Evolutionary conservation across 495 filamentous ascomycete genomes (phyloP).

Genomic region (Hapsidospora chrysogenum): DNA sequence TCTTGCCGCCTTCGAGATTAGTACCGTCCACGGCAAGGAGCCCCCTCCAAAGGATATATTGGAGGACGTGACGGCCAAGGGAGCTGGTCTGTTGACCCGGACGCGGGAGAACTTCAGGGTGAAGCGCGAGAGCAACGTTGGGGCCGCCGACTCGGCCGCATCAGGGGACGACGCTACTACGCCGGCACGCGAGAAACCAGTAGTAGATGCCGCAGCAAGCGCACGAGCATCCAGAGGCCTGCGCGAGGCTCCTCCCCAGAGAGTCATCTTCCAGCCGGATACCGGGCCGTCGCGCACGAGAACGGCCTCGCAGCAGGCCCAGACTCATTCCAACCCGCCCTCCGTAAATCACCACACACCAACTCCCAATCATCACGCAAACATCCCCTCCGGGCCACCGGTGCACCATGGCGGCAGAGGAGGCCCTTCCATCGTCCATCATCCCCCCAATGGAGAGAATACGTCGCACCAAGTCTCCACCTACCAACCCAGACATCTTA

Average conservation of each 20-base stretch:
- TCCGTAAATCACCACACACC: conserved; percentile 12
- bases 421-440: conserved; percentile 19
- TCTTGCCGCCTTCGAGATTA: conserved; percentile 68
- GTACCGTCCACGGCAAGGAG: conserved; percentile 48
- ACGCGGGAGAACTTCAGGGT: conserved; percentile 54
- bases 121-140: conserved; percentile 16
- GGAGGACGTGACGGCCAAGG: conserved; percentile 58
- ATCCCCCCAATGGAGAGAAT: conserved; percentile 20
- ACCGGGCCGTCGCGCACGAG: conserved; percentile 40
- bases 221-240: conserved; percentile 51
- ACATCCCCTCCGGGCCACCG: neutral
- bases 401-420: conserved; percentile 4
- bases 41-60: conserved; percentile 72
- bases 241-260: conserved; percentile 60
- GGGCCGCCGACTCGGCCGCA: conserved; percentile 26
- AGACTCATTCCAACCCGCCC: conserved; percentile 12
- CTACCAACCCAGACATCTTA: conserved; percentile 40
- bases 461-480: conserved; percentile 33
- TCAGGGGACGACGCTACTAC: conserved; percentile 46
- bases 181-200: conserved; percentile 42
- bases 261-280: conserved; percentile 71
- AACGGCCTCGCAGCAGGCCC: conserved; percentile 30
- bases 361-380: conserved; percentile 11
- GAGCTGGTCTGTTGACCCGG: conserved; percentile 56
- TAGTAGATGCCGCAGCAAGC: conserved; percentile 40